Percentiles rank a stretch among this genome's conserved stretches.
phyloP scores from a whole-genome alignment of 164 flowering plant genomes.

The Taxillus chinensis region DNA sequence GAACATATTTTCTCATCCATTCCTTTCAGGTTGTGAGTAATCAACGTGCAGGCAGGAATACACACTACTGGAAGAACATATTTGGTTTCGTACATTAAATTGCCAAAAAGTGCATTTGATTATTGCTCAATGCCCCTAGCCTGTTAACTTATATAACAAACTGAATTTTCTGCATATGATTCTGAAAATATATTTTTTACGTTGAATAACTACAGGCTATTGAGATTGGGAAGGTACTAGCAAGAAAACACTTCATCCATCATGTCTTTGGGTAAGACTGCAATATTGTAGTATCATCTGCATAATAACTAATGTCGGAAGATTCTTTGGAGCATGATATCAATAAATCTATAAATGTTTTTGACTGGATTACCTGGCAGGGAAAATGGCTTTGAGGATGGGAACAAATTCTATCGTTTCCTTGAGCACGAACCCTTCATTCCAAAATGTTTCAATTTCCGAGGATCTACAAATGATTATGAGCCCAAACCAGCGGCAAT shows the following conservation, averaged over 20 bases:
- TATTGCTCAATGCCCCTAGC: no score
- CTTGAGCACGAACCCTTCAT: conserved; percentile 84
- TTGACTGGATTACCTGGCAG: conserved; percentile 20
- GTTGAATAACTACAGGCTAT: conserved; percentile 40
- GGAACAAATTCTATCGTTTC: conserved; percentile 74
- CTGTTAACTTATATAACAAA: neutral
- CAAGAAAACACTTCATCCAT: conserved; percentile 76
- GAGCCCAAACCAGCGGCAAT: conserved; percentile 54
- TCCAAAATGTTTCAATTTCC: conserved; percentile 65
- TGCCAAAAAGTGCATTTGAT: no score
- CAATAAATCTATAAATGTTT: no score
- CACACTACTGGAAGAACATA: no score
- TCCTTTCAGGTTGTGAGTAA: no score
- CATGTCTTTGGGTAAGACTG: conserved; percentile 69
- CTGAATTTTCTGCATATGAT: neutral
- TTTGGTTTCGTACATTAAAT: no score
- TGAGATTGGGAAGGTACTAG: conserved; percentile 63
- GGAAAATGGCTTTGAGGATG: conserved; percentile 79
- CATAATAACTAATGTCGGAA: no score
- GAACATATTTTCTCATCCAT: no score
- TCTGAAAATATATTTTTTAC: neutral
- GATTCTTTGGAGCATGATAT: no score
- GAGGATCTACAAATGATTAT: conserved; percentile 52
- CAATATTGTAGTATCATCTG: neutral
- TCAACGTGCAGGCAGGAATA: no score